Percentiles rank a stretch among this genome's conserved stretches.
These are phyloP conservation scores for Amanita exitialis DNA, from an alignment of 768 basidiomycete species.

Conservation along the genomic window DNA sequence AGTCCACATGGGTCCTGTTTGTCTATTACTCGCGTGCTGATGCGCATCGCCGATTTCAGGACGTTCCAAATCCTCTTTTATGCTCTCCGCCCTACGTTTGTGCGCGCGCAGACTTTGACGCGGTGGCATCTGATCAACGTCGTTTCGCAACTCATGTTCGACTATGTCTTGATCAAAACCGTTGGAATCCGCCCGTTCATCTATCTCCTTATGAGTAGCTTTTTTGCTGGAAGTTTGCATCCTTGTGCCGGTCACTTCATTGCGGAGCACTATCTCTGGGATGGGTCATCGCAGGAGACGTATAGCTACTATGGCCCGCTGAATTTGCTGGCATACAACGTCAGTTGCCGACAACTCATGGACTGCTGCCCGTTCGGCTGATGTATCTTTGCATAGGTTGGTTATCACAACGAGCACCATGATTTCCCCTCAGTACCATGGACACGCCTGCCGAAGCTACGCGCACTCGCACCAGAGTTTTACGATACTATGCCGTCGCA, in stretches of 20 bases:
- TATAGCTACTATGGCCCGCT: slow-evolving; percentile 94
- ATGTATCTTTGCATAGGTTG: slow-evolving; percentile 52
- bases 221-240: slow-evolving; percentile 94
- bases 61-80: slow-evolving; percentile 99
- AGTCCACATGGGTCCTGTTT: slow-evolving; percentile 25
- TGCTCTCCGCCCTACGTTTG: slow-evolving; percentile 89
- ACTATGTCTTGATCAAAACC: slow-evolving; percentile 49
- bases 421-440: slow-evolving; percentile 96
- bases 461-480: slow-evolving; percentile 80
- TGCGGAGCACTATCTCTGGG: slow-evolving; percentile 94
- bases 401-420: slow-evolving; percentile 99
- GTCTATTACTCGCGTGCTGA: not conserved
- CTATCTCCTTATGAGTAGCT: slow-evolving; percentile 82
- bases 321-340: slow-evolving; percentile 90
- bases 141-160: slow-evolving; percentile 54
- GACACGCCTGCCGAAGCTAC: slow-evolving; percentile 83
- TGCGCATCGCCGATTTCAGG: slow-evolving; percentile 26
- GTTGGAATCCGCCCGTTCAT: slow-evolving; percentile 43
- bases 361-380: not conserved
- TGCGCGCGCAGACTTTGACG: slow-evolving; percentile 73
- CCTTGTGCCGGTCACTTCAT: slow-evolving; percentile 98
- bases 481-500: slow-evolving; percentile 86
- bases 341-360: slow-evolving; percentile 23
- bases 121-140: slow-evolving; percentile 83
- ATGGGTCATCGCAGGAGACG: slow-evolving; percentile 88